A percentile compares a stretch with the other conserved stretches of the same genome.
phyloP scores from a whole-genome alignment of 805 yeast species.

The Grigorovia yakushimaensis region DNA sequence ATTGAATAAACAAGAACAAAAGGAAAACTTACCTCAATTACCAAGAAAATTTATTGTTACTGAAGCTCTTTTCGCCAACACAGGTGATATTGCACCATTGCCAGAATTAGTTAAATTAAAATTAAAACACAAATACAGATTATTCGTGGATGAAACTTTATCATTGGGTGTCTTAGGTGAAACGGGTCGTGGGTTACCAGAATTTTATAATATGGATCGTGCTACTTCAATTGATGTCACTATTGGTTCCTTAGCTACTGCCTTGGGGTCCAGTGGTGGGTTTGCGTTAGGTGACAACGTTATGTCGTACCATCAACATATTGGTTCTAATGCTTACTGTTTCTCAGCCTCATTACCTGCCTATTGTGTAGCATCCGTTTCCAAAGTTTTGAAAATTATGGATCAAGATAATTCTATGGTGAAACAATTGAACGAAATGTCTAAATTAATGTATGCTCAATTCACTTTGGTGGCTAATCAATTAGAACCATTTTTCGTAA shows the following conservation, averaged over 20 bases:
- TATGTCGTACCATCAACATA: constrained; percentile 87
- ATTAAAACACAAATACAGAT: constrained; percentile 71
- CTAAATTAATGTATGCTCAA: constrained; percentile 30
- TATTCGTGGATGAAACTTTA: constrained; percentile 78
- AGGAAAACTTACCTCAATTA: constrained; percentile 52
- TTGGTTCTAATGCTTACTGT: constrained; percentile 81
- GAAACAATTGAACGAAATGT: constrained; percentile 32
- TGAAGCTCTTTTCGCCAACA: constrained; percentile 76
- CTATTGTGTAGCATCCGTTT: constrained; percentile 62
- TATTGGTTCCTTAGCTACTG: constrained; percentile 72
- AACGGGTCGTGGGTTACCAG: constrained; percentile 79
- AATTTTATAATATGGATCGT: constrained; percentile 60
- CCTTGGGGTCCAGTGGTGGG: constrained; percentile 85
- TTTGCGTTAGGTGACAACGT: constrained; percentile 79
- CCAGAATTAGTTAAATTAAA: constrained; percentile 63
- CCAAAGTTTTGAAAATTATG: constrained; percentile 44
- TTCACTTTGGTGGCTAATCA: constrained; percentile 31
- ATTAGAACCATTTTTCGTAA: constrained; percentile 33
- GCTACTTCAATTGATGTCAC: constrained; percentile 66
- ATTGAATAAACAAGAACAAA: constrained; percentile 47
- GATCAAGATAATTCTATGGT: constrained; percentile 31
- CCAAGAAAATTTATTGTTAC: constrained; percentile 85
- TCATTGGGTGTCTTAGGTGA: constrained; percentile 81
- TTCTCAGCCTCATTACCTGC: constrained; percentile 94
- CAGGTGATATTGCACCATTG: constrained; percentile 73